Evolutionary conservation across 169 alveolate species (phyloP).

Genomic region (Plasmodium berghei): DNA sequence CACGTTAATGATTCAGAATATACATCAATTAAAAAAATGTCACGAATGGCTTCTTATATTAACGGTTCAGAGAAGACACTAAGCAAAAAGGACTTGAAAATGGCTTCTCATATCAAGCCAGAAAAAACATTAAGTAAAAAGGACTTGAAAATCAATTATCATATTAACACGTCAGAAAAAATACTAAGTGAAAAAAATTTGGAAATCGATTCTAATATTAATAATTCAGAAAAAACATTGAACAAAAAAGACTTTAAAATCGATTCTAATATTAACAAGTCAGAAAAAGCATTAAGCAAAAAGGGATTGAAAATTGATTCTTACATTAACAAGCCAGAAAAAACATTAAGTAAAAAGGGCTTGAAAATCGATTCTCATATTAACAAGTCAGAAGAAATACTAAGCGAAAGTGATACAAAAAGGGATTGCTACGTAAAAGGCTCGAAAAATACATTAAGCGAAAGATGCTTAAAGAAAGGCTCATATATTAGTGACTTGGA

Average conservation of each 20-base stretch:
- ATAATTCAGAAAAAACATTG: not conserved
- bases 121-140: not conserved
- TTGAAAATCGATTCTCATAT: not conserved
- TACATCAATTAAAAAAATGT: not conserved
- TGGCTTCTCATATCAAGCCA: not conserved
- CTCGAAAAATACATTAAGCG: not conserved
- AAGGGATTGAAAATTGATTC: not conserved
- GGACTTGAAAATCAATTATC: not conserved
- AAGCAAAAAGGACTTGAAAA: not conserved
- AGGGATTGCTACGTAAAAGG: conserved; percentile 9
- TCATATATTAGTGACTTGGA: not conserved
- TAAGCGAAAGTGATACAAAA: not conserved
- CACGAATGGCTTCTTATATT: not conserved
- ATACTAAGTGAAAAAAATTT: not conserved
- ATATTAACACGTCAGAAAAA: not conserved
- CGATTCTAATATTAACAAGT: not conserved
- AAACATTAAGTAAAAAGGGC: not conserved
- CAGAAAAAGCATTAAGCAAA: not conserved
- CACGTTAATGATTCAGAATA: conserved; percentile 1
- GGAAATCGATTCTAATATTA: not conserved
- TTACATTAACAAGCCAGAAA: not conserved
- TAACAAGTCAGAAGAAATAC: not conserved
- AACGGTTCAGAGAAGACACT: not conserved
- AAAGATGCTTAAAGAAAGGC: not conserved
- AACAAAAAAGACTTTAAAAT: not conserved